Conservation (phyloP, 805 yeast genomes). For the Starmerella davenportii region DNA sequence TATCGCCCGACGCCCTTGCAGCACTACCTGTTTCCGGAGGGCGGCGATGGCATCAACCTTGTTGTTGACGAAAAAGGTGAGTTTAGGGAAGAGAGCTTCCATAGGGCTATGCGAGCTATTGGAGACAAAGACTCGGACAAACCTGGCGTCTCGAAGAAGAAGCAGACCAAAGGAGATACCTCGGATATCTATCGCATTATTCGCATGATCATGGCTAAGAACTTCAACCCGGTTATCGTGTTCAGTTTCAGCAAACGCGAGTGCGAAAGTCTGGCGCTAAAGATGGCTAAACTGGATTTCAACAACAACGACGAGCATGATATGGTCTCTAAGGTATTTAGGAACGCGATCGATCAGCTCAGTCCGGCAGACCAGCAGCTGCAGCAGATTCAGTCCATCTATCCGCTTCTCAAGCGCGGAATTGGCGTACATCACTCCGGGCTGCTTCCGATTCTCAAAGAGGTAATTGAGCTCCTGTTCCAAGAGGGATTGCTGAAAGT, state of each 20-base stretch:
- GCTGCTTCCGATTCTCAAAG: conserved; percentile 76
- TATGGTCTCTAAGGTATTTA: conserved; percentile 73
- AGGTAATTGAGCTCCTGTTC: conserved; percentile 85
- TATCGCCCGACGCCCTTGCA: conserved; percentile 98
- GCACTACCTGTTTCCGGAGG: conserved; percentile 95
- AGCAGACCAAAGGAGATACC: conserved; percentile 71
- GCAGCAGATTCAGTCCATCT: conserved; percentile 83
- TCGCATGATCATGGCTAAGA: conserved; percentile 92
- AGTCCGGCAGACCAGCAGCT: conserved; percentile 83
- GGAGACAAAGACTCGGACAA: conserved; percentile 42
- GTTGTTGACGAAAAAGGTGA: conserved; percentile 95
- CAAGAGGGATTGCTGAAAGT: conserved; percentile 94
- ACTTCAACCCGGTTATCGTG: conserved; percentile 94
- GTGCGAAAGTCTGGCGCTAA: conserved; percentile 83
- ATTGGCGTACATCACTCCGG: conserved; percentile 99
- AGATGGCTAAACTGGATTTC: conserved; percentile 90
- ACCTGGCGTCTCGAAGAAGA: conserved; percentile 59
- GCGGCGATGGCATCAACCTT: conserved; percentile 91
- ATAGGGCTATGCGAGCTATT: conserved; percentile 92
- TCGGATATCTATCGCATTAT: conserved; percentile 93
- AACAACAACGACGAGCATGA: conserved; percentile 88
- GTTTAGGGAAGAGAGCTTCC: conserved; percentile 93
- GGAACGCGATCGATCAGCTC: conserved; percentile 69
- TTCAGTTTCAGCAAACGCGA: conserved; percentile 96
- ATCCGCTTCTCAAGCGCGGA: conserved; percentile 82